These are phyloP conservation scores for Trichoderma atroviride DNA, from an alignment of 2,329 filamentous ascomycete genomes.

Conservation along the genomic window DNA sequence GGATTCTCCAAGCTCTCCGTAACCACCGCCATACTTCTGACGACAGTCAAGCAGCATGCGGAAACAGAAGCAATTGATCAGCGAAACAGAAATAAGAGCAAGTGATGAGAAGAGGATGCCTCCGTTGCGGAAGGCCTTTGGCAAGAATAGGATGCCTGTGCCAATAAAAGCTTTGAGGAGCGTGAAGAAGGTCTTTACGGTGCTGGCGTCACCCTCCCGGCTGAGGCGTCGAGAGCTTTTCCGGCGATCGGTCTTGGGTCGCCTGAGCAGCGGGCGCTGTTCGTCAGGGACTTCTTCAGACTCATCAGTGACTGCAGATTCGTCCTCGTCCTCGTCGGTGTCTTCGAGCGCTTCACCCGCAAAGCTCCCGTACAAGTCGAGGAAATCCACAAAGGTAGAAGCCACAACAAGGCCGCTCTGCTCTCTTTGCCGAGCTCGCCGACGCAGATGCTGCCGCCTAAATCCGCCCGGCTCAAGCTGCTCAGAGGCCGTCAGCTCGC, in stretches of 20 bases:
- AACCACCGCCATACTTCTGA: slow-evolving; percentile 65
- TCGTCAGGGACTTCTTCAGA: slow-evolving; percentile 43
- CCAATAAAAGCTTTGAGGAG: slow-evolving; percentile 78
- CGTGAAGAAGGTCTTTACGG: slow-evolving; percentile 76
- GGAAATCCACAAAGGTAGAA: slow-evolving; percentile 72
- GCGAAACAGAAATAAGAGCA: slow-evolving; percentile 65
- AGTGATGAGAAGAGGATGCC: slow-evolving; percentile 75
- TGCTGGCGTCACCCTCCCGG: slow-evolving; percentile 63
- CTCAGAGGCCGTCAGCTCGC: slow-evolving; percentile 41
- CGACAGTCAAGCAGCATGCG: slow-evolving; percentile 71
- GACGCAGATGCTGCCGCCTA: slow-evolving; percentile 47
- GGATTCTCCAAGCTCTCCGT: slow-evolving; percentile 71
- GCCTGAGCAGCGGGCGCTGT: slow-evolving; percentile 55
- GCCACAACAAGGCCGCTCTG: slow-evolving; percentile 57
- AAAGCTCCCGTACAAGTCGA: slow-evolving; percentile 76
- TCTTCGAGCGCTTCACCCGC: slow-evolving; percentile 70
- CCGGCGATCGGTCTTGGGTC: slow-evolving; percentile 50
- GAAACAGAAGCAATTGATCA: slow-evolving; percentile 71
- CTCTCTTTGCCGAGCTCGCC: slow-evolving; percentile 45
- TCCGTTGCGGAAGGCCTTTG: slow-evolving; percentile 78
- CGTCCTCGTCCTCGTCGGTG: slow-evolving; percentile 52
- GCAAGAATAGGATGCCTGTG: slow-evolving; percentile 80
- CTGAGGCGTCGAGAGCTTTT: slow-evolving; percentile 51
- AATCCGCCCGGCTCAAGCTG: slow-evolving; percentile 53
- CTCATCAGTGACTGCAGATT: slow-evolving; percentile 49